Conservation (phyloP, 1,139 yeast species). For the Taphrina sp. region DNA sequence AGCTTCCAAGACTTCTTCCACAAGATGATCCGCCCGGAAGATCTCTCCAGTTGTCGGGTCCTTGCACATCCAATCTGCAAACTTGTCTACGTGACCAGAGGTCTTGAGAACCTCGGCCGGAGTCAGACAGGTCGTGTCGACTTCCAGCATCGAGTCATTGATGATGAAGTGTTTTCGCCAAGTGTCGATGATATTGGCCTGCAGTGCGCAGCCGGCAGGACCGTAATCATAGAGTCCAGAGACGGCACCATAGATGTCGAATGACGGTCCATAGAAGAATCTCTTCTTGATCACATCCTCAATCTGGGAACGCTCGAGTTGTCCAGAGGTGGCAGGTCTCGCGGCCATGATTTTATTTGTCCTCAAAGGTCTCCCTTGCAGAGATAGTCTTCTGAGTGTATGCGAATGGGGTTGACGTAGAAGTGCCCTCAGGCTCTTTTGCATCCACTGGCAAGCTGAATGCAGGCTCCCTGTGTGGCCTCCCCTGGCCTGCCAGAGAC, state of each 20-base stretch:
- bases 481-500: no score
- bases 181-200: constrained; percentile 86
- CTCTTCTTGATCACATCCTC: constrained; percentile 92
- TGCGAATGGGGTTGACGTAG: no score
- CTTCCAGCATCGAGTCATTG: constrained; percentile 98
- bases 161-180: constrained; percentile 98
- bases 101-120: constrained; percentile 97
- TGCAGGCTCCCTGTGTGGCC: no score
- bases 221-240: constrained; percentile 98
- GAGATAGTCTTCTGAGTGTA: no score
- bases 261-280: constrained; percentile 95
- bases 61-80: constrained; percentile 99
- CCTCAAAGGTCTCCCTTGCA: no score
- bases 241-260: constrained; percentile 97
- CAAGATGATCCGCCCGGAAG: constrained; percentile 96
- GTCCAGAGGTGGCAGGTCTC: constrained; percentile 19
- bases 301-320: constrained; percentile 75
- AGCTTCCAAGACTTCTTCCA: constrained; percentile 94
- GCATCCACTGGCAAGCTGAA: no score
- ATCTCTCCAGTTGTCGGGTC: constrained; percentile 96
- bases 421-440: no score
- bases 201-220: constrained; percentile 99
- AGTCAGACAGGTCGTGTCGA: constrained; percentile 95
- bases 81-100: constrained; percentile 98
- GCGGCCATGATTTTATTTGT: constrained; percentile 15